These are phyloP conservation scores for Solanum phureja DNA, from an alignment of 257 asterid genomes.

Conservation along the genomic window DNA sequence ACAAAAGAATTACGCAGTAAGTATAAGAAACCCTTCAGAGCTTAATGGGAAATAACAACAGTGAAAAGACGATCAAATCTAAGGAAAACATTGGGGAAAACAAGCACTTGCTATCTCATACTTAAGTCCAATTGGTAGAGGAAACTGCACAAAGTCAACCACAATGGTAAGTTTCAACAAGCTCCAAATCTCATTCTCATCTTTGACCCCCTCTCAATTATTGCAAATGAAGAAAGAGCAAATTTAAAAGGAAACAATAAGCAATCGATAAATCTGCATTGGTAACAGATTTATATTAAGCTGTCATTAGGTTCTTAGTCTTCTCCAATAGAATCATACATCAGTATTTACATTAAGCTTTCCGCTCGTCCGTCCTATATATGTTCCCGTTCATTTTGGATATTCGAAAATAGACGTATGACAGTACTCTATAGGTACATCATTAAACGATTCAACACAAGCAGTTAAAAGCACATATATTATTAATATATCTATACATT, in stretches of 20 bases:
- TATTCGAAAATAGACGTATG: background rate
- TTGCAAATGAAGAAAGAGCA: background rate
- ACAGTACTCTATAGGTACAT: background rate
- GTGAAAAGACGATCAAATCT: background rate
- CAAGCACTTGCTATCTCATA: background rate
- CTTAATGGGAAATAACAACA: slow-evolving; percentile 2
- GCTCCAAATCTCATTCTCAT: background rate
- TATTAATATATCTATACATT: background rate
- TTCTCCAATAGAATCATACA: background rate
- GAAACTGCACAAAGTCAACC: background rate
- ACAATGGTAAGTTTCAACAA: background rate
- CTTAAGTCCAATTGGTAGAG: background rate
- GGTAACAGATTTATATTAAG: background rate
- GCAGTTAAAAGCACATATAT: background rate
- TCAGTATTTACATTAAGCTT: background rate
- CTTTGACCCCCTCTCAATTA: background rate
- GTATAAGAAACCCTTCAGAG: background rate
- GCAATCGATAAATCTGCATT: background rate
- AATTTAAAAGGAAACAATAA: background rate
- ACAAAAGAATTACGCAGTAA: slow-evolving; percentile 7
- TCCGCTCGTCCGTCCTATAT: background rate
- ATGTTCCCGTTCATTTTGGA: background rate
- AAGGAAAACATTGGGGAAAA: background rate
- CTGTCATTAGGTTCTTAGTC: background rate
- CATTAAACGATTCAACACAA: background rate